Evolutionary conservation across 2,329 filamentous ascomycete genomes (phyloP).

Genomic region (Epichloe brachyelytri): DNA sequence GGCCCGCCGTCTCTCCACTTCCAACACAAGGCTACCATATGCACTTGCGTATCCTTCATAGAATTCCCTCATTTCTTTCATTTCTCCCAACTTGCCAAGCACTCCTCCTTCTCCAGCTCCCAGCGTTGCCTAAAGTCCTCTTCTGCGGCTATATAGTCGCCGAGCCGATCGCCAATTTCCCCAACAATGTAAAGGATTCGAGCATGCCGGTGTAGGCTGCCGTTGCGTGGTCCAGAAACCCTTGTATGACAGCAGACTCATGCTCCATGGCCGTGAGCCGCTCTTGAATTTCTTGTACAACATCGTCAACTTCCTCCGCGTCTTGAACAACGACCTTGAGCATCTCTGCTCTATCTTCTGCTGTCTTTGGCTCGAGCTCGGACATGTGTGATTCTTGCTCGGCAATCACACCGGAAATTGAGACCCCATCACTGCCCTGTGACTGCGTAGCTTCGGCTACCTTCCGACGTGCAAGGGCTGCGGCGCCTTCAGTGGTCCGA

Average conservation of each 20-base stretch:
- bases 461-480: slow-evolving; percentile 53
- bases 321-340: slow-evolving; percentile 66
- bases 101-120: slow-evolving; percentile 63
- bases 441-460: slow-evolving; percentile 49
- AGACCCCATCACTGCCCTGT: slow-evolving; percentile 35
- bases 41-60: slow-evolving; percentile 78
- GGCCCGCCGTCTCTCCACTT: slow-evolving; percentile 61
- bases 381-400: slow-evolving; percentile 38
- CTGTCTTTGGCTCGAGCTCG: slow-evolving; percentile 55
- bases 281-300: slow-evolving; percentile 59
- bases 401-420: slow-evolving; percentile 54
- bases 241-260: slow-evolving; percentile 49
- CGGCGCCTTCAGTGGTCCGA: slow-evolving; percentile 74
- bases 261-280: slow-evolving; percentile 65
- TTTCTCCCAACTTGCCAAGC: slow-evolving; percentile 55
- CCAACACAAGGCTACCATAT: slow-evolving; percentile 73
- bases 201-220: slow-evolving; percentile 44
- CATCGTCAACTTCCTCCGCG: slow-evolving; percentile 51
- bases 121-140: slow-evolving; percentile 53
- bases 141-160: slow-evolving; percentile 51
- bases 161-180: slow-evolving; percentile 55
- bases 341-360: slow-evolving; percentile 71
- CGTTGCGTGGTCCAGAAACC: slow-evolving; percentile 40
- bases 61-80: slow-evolving; percentile 65
- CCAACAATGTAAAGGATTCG: slow-evolving; percentile 52